phyloP scores from a whole-genome alignment of 441 rosid species.

The Sinapis alba region DNA sequence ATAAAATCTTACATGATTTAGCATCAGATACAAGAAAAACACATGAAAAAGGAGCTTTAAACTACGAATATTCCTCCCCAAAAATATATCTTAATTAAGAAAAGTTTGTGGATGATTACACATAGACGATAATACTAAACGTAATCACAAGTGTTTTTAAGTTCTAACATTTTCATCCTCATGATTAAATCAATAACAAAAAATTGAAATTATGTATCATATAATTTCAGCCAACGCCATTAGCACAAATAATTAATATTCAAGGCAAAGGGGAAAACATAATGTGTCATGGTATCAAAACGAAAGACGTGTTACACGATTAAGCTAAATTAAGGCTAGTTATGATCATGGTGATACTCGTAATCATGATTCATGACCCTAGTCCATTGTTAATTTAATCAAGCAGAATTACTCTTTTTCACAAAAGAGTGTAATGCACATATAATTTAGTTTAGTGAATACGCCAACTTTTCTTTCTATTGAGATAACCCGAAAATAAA shows the following conservation, averaged over 20 bases:
- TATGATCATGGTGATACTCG: not conserved
- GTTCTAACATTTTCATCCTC: conserved; percentile 19
- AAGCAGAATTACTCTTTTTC: not conserved
- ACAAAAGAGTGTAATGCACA: not conserved
- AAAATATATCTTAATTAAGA: conserved; percentile 20
- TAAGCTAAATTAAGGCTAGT: not conserved
- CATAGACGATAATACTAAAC: conserved; percentile 12
- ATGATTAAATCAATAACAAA: not conserved
- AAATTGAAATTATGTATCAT: not conserved
- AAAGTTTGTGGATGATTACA: conserved; percentile 37
- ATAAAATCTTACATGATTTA: conserved; percentile 19
- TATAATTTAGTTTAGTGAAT: not conserved
- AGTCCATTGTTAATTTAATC: not conserved
- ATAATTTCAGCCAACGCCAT: conserved; percentile 13
- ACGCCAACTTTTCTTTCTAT: not conserved
- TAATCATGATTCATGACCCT: not conserved
- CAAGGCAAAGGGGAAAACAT: not conserved
- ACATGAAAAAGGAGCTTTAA: conserved; percentile 35
- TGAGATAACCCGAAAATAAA: not conserved
- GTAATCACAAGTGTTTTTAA: conserved; percentile 18
- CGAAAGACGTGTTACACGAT: not conserved
- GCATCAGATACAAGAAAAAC: conserved; percentile 21
- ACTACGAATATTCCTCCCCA: conserved; percentile 23
- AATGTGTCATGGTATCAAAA: not conserved
- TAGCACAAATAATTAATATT: conserved; percentile 7